Conservation (phyloP, 495 filamentous ascomycete species). For the Penicillium coffeae region DNA sequence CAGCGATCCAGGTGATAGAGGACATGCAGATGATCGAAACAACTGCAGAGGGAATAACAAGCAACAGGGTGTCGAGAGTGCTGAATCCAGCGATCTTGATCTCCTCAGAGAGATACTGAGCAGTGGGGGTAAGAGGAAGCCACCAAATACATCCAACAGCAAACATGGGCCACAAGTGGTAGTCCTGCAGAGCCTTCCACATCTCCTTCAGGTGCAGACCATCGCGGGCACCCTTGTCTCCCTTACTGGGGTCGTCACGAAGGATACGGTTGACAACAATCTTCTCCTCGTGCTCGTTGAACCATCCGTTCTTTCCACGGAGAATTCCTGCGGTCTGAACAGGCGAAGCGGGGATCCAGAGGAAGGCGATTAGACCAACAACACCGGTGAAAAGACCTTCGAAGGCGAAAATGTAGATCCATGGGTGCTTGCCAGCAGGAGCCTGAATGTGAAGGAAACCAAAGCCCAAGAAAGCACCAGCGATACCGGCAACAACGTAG, state of each 20-base stretch:
- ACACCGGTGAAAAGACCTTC: slow-evolving; percentile 27
- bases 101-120: background rate
- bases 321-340: slow-evolving; percentile 58
- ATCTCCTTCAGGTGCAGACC: background rate
- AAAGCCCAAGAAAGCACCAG: slow-evolving; percentile 26
- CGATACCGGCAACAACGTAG: slow-evolving; percentile 53
- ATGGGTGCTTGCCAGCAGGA: slow-evolving; percentile 49
- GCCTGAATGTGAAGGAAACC: slow-evolving; percentile 59
- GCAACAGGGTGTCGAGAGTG: background rate
- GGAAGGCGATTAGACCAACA: slow-evolving; percentile 54
- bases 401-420: slow-evolving; percentile 28
- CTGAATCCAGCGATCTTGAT: background rate
- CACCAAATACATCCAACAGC: background rate
- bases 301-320: slow-evolving; percentile 40
- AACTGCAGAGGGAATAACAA: background rate
- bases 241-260: background rate
- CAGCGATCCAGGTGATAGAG: background rate
- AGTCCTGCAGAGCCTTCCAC: background rate
- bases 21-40: background rate
- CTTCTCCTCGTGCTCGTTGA: background rate
- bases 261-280: background rate
- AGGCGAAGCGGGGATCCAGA: slow-evolving; percentile 60
- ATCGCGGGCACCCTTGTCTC: background rate
- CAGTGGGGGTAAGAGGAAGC: background rate
- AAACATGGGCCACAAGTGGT: background rate